These are phyloP conservation scores for Sporopachydermia cereana DNA, from an alignment of 1,139 yeast species.

Conservation along the genomic window DNA sequence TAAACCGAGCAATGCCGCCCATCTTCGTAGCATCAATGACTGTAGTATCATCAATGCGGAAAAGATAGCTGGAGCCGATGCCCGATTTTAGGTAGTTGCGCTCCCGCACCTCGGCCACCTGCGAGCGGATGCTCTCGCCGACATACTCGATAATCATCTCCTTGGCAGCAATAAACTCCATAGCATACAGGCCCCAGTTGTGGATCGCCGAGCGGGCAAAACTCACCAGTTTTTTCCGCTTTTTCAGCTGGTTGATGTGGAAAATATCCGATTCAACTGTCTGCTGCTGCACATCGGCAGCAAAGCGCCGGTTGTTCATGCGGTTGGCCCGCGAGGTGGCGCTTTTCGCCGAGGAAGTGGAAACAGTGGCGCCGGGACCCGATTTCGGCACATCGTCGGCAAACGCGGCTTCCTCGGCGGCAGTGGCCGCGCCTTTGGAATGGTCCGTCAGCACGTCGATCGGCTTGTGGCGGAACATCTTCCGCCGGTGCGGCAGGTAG, in stretches of 20 bases:
- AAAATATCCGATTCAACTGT: conserved; percentile 62
- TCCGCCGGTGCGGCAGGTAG: conserved; percentile 35
- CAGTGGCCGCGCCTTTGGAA: conserved; percentile 18
- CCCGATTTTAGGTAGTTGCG: conserved; percentile 66
- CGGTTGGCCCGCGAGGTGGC: conserved; percentile 69
- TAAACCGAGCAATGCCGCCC: conserved; percentile 78
- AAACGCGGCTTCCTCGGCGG: neutral
- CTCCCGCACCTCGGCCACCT: conserved; percentile 73
- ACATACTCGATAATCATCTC: conserved; percentile 85
- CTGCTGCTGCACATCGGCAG: conserved; percentile 63
- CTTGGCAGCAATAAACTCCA: conserved; percentile 71
- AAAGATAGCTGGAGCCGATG: conserved; percentile 71
- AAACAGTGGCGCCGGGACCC: conserved; percentile 2
- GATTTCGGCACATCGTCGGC: conserved; percentile 4
- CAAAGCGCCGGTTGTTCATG: conserved; percentile 69
- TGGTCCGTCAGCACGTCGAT: conserved; percentile 36
- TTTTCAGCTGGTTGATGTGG: conserved; percentile 56
- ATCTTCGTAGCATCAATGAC: conserved; percentile 80
- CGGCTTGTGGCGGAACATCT: conserved; percentile 26
- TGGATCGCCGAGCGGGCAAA: conserved; percentile 79
- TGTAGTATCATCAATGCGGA: conserved; percentile 70
- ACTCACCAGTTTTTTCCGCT: conserved; percentile 70
- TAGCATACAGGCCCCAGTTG: conserved; percentile 76
- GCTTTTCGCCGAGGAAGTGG: conserved; percentile 19
- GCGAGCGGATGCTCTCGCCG: conserved; percentile 73